A percentile compares a stretch with the other conserved stretches of the same genome.
Evolutionary conservation across 228 moss, liverwort and hornwort genomes (phyloP).

Genomic region (Sphagnum magellanicum): DNA sequence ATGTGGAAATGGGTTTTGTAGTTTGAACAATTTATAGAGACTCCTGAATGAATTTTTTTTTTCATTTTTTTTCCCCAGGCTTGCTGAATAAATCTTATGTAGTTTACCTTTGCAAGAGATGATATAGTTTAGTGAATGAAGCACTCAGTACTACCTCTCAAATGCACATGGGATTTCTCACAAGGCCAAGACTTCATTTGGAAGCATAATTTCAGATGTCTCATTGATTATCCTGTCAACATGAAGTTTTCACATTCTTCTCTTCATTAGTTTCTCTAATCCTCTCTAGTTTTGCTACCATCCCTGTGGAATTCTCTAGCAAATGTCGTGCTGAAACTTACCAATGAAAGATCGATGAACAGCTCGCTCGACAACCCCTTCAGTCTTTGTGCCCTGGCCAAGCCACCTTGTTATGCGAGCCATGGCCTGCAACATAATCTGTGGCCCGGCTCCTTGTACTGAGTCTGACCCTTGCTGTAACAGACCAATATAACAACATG

Average conservation of each 20-base stretch:
- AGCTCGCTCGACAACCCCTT: conserved; percentile 76
- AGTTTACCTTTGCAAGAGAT: too few species aligned
- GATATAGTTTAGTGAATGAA: too few species aligned
- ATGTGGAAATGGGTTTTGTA: too few species aligned
- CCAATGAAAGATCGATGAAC: conserved; percentile 77
- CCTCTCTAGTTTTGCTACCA: not conserved
- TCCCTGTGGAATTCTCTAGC: too few species aligned
- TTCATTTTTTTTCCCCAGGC: too few species aligned
- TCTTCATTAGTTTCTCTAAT: not conserved
- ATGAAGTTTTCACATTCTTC: not conserved
- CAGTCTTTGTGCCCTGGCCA: conserved; percentile 52
- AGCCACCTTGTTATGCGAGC: conserved; percentile 69
- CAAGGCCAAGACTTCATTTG: not conserved
- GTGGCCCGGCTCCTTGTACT: conserved; percentile 67
- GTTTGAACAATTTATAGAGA: too few species aligned
- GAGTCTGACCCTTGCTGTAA: conserved; percentile 63
- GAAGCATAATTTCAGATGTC: not conserved
- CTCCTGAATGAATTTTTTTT: too few species aligned
- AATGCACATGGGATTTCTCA: too few species aligned
- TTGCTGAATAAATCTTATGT: too few species aligned
- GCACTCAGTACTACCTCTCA: too few species aligned
- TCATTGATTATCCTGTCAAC: not conserved
- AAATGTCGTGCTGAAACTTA: conserved; percentile 10
- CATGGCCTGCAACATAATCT: conserved; percentile 72
- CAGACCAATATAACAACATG: too few species aligned